phyloP scores from a whole-genome alignment of 768 basidiomycete species.

The Lactifluus pinguis region DNA sequence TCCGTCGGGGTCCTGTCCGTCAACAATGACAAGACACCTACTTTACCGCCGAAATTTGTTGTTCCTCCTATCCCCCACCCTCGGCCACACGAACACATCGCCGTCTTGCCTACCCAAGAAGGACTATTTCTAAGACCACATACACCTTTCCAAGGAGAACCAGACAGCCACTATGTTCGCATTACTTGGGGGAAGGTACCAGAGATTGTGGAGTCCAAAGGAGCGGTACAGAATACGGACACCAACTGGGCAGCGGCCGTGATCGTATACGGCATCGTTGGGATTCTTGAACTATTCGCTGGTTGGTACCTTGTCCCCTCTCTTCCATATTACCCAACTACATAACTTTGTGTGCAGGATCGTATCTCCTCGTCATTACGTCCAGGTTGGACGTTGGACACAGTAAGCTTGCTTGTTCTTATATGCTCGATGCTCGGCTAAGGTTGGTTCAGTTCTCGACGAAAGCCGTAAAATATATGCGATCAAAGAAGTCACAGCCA shows the following conservation, averaged over 20 bases:
- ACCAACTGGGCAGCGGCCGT: conserved; percentile 48
- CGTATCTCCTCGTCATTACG: conserved; percentile 69
- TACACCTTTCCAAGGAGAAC: conserved; percentile 24
- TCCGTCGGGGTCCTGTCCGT: neutral
- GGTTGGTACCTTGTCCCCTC: conserved; percentile 47
- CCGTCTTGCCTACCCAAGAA: conserved; percentile 45
- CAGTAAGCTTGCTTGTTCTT: conserved; percentile 36
- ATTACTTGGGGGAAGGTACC: conserved; percentile 54
- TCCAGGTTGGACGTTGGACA: conserved; percentile 53
- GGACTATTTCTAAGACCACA: conserved; percentile 65
- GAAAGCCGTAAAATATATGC: conserved; percentile 51
- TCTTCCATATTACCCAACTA: conserved; percentile 5
- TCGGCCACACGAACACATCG: conserved; percentile 59
- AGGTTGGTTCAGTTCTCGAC: conserved; percentile 47
- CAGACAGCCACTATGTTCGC: conserved; percentile 35
- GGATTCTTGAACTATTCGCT: conserved; percentile 62
- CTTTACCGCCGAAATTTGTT: conserved; percentile 52
- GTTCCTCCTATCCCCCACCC: conserved; percentile 70
- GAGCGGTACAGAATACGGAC: conserved; percentile 26
- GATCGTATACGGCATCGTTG: conserved; percentile 68
- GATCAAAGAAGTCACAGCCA: conserved; percentile 58
- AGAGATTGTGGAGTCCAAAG: conserved; percentile 42
- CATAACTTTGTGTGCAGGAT: conserved; percentile 35
- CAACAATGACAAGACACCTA: conserved; percentile 18
- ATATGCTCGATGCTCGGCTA: neutral